Evolutionary conservation across 495 filamentous ascomycete species (phyloP), one percentile per base, ranked within the genome.

Genomic region (Jackrogersella multiformis): DNA sequence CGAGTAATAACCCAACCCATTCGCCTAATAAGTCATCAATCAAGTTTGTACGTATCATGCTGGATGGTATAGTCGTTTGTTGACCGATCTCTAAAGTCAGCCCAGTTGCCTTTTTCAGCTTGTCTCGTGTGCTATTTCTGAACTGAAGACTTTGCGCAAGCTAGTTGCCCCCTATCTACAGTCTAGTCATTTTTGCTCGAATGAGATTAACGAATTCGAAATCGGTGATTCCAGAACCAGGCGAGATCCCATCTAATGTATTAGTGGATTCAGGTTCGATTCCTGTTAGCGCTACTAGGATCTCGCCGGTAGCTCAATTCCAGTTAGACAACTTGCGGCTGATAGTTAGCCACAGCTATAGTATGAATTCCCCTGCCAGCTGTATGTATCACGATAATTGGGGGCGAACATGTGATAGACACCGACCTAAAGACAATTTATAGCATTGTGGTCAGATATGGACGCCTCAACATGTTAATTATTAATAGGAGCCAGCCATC

Each of bases 1-100:
- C 4, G 69, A 66, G 44, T 59, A 41, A 71, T 53, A 24, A 20
- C 23, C 28, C n/a, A n/a, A 16, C 23, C 1, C 21, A 41, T 56
- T 20, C 18, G 18, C 16, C 32, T 15, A 0, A 49, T 5, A 24
- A 49, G 7, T 6, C 42, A 10, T 21, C 15, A 4, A 30, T 12
- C 6, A 61, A 26, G 18, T 12, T 28, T 16, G 20, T 16, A 28
- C 15, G n/a, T 34, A 41, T 32, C 16, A 10, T 49, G n/a, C 39
- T 16, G 13, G 18, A 26, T 35, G 41, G 23, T 15, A 39, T 49
- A 15, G 30, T 51, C 28, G n/a, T 38, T 41, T 56, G 3, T 2
- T 51, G 8, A 16, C 24, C 9, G 45, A 9, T 32, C n/a, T 32
- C 4, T 20, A 1, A 32, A 32, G n/a, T 4, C 45, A 18, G 15